Conservation (phyloP, 306 rosid species). For the Clitoria ternatea region DNA sequence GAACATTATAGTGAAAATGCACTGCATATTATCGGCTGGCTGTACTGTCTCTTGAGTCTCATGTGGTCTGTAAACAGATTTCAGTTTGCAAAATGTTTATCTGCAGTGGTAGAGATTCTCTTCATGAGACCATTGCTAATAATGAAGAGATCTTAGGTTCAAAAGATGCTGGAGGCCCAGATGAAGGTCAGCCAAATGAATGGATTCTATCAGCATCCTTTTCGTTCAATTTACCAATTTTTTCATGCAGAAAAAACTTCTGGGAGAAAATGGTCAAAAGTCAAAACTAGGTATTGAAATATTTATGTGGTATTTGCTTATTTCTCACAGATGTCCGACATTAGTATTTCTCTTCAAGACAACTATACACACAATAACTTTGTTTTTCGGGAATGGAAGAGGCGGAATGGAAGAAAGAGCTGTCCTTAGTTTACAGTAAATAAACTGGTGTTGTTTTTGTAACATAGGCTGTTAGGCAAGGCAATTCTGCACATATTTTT, state of each 20-base stretch:
- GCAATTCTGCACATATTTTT: slow-evolving; percentile 77
- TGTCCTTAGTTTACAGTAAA: too few species aligned
- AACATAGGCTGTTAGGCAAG: slow-evolving; percentile 67
- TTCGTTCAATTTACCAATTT: slow-evolving; percentile 63
- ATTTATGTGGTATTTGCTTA: slow-evolving; percentile 58
- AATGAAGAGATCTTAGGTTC: slow-evolving; percentile 43
- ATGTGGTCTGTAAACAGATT: slow-evolving; percentile 5
- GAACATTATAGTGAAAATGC: slow-evolving; percentile 1
- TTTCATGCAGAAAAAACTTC: slow-evolving; percentile 71
- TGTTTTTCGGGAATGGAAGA: too few species aligned
- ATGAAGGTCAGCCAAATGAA: slow-evolving; percentile 43
- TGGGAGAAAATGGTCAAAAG: slow-evolving; percentile 73
- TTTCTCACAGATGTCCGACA: background rate
- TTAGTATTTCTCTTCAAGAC: background rate
- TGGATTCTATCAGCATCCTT: slow-evolving; percentile 28
- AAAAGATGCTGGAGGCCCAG: slow-evolving; percentile 51
- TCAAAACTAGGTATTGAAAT: slow-evolving; percentile 67
- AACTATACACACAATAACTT: too few species aligned
- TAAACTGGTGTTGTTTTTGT: too few species aligned
- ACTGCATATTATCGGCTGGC: slow-evolving; percentile 5
- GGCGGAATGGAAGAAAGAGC: too few species aligned
- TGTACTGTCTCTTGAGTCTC: slow-evolving; percentile 10
- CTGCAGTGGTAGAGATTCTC: slow-evolving; percentile 40
- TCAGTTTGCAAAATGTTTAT: slow-evolving; percentile 26
- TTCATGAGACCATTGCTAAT: slow-evolving; percentile 34